A percentile compares a stretch with the other conserved stretches of the same genome.
Evolutionary conservation across 345 rosid species (phyloP).

Genomic region (Clarkia xantiana): DNA sequence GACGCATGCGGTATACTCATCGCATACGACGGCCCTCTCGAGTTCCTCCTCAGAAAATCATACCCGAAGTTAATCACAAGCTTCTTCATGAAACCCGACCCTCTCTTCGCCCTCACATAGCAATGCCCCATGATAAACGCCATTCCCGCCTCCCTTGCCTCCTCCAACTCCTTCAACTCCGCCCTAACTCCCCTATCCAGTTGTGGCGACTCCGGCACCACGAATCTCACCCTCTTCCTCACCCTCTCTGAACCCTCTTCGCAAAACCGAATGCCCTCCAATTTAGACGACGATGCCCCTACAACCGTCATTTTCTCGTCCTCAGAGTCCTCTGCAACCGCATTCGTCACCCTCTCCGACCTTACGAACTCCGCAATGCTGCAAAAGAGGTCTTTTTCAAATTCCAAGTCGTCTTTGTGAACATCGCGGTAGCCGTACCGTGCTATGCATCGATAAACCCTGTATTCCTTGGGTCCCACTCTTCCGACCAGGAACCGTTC

Average conservation of each 20-base stretch:
- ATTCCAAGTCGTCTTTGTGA: conserved; percentile 74
- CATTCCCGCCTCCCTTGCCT: conserved; percentile 90
- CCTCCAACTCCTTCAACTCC: conserved; percentile 67
- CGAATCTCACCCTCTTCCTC: conserved; percentile 63
- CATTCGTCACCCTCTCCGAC: conserved; percentile 31
- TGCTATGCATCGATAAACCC: conserved; percentile 79
- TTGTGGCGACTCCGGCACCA: conserved; percentile 48
- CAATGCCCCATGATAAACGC: conserved; percentile 84
- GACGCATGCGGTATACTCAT: conserved; percentile 72
- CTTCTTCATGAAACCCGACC: conserved; percentile 77
- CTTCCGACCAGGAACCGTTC: conserved; percentile 84
- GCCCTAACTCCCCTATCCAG: conserved; percentile 27
- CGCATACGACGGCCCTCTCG: conserved; percentile 57
- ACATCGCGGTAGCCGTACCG: conserved; percentile 86
- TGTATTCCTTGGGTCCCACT: conserved; percentile 75
- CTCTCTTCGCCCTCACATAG: conserved; percentile 68
- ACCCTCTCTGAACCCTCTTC: conserved; percentile 21
- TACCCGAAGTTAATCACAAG: conserved; percentile 70
- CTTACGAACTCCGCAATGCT: conserved; percentile 75
- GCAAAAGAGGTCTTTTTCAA: conserved; percentile 72
- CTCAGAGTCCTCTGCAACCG: conserved; percentile 12
- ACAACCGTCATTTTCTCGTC: conserved; percentile 65
- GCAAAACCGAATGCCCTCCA: conserved; percentile 34
- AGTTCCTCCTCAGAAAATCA: conserved; percentile 79
- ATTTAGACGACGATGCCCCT: conserved; percentile 49